phyloP scores from a whole-genome alignment of 257 asterid genomes.

The Lantana camara region DNA sequence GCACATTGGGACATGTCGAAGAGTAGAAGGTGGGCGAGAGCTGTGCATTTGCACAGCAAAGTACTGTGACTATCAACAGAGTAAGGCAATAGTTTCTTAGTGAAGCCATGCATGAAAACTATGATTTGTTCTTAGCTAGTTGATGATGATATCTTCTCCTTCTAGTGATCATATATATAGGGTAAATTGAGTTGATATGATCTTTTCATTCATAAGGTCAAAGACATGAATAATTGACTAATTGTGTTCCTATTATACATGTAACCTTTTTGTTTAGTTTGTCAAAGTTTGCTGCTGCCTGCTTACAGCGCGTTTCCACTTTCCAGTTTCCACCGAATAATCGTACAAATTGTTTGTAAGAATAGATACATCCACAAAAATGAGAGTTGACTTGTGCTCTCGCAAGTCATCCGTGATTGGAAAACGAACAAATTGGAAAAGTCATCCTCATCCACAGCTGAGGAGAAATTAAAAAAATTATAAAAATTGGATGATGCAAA shows the following conservation, averaged over 20 bases:
- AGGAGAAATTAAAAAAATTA: no score
- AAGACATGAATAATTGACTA: no score
- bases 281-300: slow-evolving; percentile 33
- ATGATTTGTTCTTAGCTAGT: no score
- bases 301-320: slow-evolving; percentile 31
- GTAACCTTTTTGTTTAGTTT: not conserved
- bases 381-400: slow-evolving; percentile 10
- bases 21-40: slow-evolving; percentile 51
- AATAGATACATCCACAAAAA: slow-evolving; percentile 3
- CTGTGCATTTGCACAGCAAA: slow-evolving; percentile 42
- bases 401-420: slow-evolving; percentile 21
- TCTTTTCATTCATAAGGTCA: no score
- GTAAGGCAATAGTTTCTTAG: slow-evolving; percentile 14
- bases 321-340: no score
- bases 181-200: no score
- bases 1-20: slow-evolving; percentile 45
- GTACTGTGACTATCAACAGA: slow-evolving; percentile 16
- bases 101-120: slow-evolving; percentile 28
- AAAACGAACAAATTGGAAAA: not conserved
- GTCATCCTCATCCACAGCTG: no score
- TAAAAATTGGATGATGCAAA: no score
- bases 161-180: no score
- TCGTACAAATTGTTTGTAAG: not conserved
- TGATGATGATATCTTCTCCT: no score
- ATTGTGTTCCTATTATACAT: not conserved